phyloP scores from a whole-genome alignment of 495 filamentous ascomycete genomes.

The Penicillium paradoxum region DNA sequence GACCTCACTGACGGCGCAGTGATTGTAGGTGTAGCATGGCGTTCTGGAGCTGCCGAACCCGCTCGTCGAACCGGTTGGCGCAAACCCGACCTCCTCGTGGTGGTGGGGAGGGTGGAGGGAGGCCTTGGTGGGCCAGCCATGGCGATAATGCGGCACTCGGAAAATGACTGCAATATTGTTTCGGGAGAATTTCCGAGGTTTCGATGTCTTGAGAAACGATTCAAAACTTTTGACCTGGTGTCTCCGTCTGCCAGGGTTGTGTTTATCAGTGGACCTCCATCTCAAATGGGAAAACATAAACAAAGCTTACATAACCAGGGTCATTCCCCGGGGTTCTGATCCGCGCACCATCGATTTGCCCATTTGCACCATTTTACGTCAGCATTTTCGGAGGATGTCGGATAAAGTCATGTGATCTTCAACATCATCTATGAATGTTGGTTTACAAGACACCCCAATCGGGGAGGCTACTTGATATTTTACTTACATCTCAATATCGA shows the following conservation, averaged over 20 bases:
- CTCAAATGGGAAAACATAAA: slow-evolving; percentile 42
- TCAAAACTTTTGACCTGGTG: background rate
- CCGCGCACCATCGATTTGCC: too few relatives aligned
- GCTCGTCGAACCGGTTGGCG: slow-evolving; percentile 48
- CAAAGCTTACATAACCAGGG: slow-evolving; percentile 33
- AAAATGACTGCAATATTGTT: background rate
- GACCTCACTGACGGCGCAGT: slow-evolving; percentile 55
- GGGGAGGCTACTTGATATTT: too few relatives aligned
- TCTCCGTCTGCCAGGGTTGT: slow-evolving; percentile 3
- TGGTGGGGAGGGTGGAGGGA: slow-evolving; percentile 44
- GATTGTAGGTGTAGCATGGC: slow-evolving; percentile 60
- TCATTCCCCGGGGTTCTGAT: too few relatives aligned
- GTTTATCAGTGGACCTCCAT: slow-evolving; percentile 20
- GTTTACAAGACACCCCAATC: too few relatives aligned
- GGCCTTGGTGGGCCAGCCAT: slow-evolving; percentile 56
- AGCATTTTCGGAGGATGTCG: too few relatives aligned
- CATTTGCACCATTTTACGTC: too few relatives aligned
- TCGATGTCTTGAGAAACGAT: background rate
- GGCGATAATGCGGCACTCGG: slow-evolving; percentile 5
- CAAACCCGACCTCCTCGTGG: slow-evolving; percentile 50
- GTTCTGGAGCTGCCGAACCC: slow-evolving; percentile 28
- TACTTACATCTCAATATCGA: too few relatives aligned
- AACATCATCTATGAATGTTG: too few relatives aligned
- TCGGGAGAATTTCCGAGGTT: background rate
- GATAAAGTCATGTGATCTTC: too few relatives aligned